Evolutionary conservation across 2,329 filamentous ascomycete species (phyloP).

Genomic region (Eurotiales sp.): DNA sequence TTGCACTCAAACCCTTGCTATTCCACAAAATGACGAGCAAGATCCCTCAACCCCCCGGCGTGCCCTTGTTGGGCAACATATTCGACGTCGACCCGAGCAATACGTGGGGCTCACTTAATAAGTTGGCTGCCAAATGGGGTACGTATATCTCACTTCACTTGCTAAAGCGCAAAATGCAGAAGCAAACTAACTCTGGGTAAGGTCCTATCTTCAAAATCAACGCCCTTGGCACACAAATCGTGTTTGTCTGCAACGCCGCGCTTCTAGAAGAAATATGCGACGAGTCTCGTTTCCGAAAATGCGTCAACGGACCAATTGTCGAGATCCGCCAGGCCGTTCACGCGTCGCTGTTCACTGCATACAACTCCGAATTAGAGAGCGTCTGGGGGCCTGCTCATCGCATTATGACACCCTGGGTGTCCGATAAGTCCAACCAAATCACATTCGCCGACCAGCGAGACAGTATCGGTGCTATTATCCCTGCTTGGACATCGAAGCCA

Average conservation of each 20-base stretch:
- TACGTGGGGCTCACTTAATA: slow-evolving; percentile 49
- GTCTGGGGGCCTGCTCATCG: slow-evolving; percentile 64
- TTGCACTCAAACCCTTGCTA: background rate
- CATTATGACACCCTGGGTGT: slow-evolving; percentile 45
- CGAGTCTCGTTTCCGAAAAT: slow-evolving; percentile 57
- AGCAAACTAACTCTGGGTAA: slow-evolving; percentile 25
- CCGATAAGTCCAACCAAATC: slow-evolving; percentile 35
- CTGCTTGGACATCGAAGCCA: slow-evolving; percentile 46
- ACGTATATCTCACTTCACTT: slow-evolving; percentile 9
- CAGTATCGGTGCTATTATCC: slow-evolving; percentile 48
- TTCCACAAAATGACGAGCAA: slow-evolving; percentile 38
- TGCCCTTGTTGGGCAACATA: slow-evolving; percentile 52
- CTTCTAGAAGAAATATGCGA: slow-evolving; percentile 64
- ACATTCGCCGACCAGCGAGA: slow-evolving; percentile 50
- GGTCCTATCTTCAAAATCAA: slow-evolving; percentile 59
- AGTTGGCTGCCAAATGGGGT: slow-evolving; percentile 49
- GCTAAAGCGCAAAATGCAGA: background rate
- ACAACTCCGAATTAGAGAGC: slow-evolving; percentile 31
- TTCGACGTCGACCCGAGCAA: slow-evolving; percentile 49
- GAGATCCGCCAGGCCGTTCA: slow-evolving; percentile 59
- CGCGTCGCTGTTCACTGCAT: slow-evolving; percentile 65
- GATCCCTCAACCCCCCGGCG: slow-evolving; percentile 50
- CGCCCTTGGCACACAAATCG: slow-evolving; percentile 42
- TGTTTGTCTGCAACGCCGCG: slow-evolving; percentile 52
- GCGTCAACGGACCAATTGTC: slow-evolving; percentile 50